A percentile compares a stretch with the other conserved stretches of the same genome.
Evolutionary conservation across 2,329 filamentous ascomycete genomes (phyloP).

Genomic region (Alternaria incomplexa): DNA sequence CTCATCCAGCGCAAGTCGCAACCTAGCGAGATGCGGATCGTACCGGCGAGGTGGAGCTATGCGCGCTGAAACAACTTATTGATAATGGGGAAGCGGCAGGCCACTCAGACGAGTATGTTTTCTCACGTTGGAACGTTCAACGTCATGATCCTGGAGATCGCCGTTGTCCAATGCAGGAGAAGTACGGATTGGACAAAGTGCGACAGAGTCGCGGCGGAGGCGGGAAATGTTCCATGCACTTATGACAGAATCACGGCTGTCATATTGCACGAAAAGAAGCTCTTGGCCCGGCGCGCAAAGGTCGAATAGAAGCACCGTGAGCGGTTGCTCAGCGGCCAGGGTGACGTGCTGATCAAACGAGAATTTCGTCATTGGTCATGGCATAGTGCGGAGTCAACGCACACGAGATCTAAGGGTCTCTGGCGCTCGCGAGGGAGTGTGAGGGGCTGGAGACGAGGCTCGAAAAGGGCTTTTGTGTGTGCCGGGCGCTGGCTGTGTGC

Average conservation of each 20-base stretch:
- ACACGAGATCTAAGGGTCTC: neutral
- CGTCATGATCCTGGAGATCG: constrained; percentile 33
- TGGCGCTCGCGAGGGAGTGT: neutral
- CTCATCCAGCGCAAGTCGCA: neutral
- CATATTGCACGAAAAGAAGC: constrained; percentile 2
- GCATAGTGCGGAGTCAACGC: constrained; percentile 2
- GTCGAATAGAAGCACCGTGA: constrained; percentile 18
- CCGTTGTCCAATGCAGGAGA: constrained; percentile 17
- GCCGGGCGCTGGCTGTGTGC: neutral
- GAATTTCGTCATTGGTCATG: constrained; percentile 13
- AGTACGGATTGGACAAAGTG: constrained; percentile 3
- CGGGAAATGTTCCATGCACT: constrained; percentile 9
- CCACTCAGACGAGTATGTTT: constrained; percentile 13
- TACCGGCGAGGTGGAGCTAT: constrained; percentile 18
- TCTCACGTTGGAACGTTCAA: constrained; percentile 17
- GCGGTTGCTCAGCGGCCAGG: constrained; percentile 14
- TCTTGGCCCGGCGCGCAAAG: constrained; percentile 18
- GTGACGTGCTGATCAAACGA: constrained; percentile 31
- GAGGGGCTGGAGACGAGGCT: neutral
- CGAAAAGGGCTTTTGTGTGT: neutral
- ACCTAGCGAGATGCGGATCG: constrained; percentile 18
- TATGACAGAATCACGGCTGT: neutral
- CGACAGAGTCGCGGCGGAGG: constrained; percentile 6
- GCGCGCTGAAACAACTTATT: constrained; percentile 14
- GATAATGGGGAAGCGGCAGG: constrained; percentile 11